A percentile compares a stretch with the other conserved stretches of the same genome.
Conservation (phyloP, 2,329 filamentous ascomycete species). For the Rutstroemia sp. region DNA sequence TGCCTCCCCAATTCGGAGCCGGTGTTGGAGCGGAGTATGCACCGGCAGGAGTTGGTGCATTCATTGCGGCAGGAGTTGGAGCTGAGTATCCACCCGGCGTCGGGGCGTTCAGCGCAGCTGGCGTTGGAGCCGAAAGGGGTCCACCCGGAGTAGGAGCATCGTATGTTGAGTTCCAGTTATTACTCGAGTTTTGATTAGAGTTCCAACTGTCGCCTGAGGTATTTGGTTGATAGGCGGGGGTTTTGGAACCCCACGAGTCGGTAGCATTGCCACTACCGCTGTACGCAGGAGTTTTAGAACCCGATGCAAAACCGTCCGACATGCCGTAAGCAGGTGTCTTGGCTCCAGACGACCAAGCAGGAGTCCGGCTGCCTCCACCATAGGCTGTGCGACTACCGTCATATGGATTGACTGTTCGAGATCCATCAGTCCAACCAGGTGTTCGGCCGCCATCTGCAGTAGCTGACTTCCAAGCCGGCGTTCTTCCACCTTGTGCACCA, state of each 20-base stretch:
- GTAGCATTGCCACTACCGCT: conserved; percentile 44
- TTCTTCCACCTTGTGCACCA: conserved; percentile 47
- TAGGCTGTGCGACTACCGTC: conserved; percentile 66
- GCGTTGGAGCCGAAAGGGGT: conserved; percentile 53
- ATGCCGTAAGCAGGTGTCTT: conserved; percentile 55
- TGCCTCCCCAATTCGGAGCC: conserved; percentile 47
- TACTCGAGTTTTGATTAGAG: conserved; percentile 25
- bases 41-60: conserved; percentile 41
- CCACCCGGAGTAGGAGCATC: conserved; percentile 64
- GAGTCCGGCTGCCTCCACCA: conserved; percentile 63
- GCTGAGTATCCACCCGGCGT: conserved; percentile 57
- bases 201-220: conserved; percentile 48
- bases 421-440: conserved; percentile 64
- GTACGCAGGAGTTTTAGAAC: conserved; percentile 73
- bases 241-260: conserved; percentile 59
- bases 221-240: conserved; percentile 61
- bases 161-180: conserved; percentile 39
- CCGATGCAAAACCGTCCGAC: conserved; percentile 53
- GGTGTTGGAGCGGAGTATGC: conserved; percentile 55
- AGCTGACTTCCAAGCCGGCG: conserved; percentile 57
- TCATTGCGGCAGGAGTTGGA: conserved; percentile 40
- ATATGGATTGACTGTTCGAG: conserved; percentile 55
- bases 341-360: conserved; percentile 71
- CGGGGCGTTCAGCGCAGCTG: conserved; percentile 57
- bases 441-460: conserved; percentile 47